Conservation (phyloP, 176 grass and related monocot genomes). For the Olyra latifolia region DNA sequence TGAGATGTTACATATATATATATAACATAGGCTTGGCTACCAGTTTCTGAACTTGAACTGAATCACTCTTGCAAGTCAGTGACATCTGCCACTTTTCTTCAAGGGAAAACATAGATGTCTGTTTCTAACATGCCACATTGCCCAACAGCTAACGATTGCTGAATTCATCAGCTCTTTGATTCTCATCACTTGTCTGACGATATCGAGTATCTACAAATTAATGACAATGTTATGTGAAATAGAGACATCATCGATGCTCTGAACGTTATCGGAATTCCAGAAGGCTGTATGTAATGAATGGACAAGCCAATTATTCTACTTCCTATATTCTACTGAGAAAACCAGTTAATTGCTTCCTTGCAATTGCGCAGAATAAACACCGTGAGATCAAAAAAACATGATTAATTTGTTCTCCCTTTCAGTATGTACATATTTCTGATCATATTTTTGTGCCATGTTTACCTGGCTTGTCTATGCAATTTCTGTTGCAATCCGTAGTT, state of each 20-base stretch:
- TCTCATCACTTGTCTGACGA: not conserved
- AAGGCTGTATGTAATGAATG: not conserved
- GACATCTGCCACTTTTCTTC: not conserved
- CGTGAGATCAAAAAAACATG: not conserved
- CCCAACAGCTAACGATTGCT: not conserved
- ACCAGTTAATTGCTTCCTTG: not conserved
- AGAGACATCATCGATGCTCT: not conserved
- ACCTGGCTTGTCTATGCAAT: not conserved
- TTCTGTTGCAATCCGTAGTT: not conserved
- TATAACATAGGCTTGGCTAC: not conserved
- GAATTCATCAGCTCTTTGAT: not conserved
- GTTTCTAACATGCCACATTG: not conserved
- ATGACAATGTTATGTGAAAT: not conserved
- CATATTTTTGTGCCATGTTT: not conserved
- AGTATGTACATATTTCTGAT: not conserved
- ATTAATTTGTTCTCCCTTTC: not conserved
- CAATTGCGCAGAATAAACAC: not conserved
- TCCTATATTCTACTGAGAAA: not conserved
- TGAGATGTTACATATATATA: not conserved
- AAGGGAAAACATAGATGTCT: not conserved
- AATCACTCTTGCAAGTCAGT: not conserved
- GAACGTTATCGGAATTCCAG: not conserved
- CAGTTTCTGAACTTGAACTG: not conserved
- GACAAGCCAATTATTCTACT: not conserved
- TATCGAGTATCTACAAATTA: not conserved